Base-by-base conservation (phyloP, 2,329 filamentous ascomycete species). In the Colletotrichum spinosum region DNA sequence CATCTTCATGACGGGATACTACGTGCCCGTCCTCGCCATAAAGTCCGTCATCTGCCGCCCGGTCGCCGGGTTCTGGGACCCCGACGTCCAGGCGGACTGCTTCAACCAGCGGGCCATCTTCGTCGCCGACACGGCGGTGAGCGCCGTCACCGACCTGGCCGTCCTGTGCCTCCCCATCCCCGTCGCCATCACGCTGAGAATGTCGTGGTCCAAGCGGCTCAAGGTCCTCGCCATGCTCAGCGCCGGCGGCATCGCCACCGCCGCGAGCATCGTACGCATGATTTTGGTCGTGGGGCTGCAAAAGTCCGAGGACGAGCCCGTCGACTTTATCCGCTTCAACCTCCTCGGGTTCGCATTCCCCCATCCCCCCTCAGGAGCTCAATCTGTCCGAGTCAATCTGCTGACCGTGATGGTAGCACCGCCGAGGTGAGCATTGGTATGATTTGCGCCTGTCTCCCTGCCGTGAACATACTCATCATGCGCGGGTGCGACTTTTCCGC, bases 31-130 rank as follows among this genome's bases (percentile, higher is more conserved):
- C 6, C 33, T 65, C 4, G 33, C 81, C 38, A 72, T 82, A 42
- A 81, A 82, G 57, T 77, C 80, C 42, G 72, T 78, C 48, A 62
- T 78, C 33, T 83, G 80, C 67, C 69, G 70, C 38, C 81, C 81
- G 2, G 78, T 83, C 33, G 58, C 70, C 6, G 76, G 73, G 2
- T 82, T 80, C 57, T 83, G 81, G 81, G 52, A 68, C 17, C 65
- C 71, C 2, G 71, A 73, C 0, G 62, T 69, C 2, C 48, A 67
- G 11, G 68, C 66, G 9, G 73, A 73, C 33, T 80, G 78, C 68
- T 64, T 80, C n/a, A 70, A 80, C 65, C 76, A 79, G 38, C 66
- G 65, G 13, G 71, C 70, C 50, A 71, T 77, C 42, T 72, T 78
- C 35, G 72, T 69, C 7, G 72, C 72, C 17, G 76, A 78, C 56